phyloP scores from a whole-genome alignment of 1,284 basidiomycete species.

The Puccinia horiana region DNA sequence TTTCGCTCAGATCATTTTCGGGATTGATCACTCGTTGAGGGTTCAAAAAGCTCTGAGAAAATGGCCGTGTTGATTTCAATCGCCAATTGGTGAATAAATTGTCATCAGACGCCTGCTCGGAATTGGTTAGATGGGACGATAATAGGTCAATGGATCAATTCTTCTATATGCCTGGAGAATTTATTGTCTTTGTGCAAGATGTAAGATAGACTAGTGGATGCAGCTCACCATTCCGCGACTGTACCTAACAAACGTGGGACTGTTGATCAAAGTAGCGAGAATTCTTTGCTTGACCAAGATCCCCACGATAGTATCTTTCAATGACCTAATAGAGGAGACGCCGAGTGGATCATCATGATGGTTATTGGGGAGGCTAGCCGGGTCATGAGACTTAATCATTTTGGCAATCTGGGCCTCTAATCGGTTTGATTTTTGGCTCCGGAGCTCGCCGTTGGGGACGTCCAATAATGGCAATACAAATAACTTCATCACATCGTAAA shows the following conservation, averaged over 20 bases:
- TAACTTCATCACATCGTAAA: conserved; percentile 23
- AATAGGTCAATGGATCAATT: not conserved
- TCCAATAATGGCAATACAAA: conserved; percentile 38
- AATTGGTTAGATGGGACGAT: not conserved
- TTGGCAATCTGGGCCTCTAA: conserved; percentile 16
- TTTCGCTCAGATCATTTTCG: conserved; percentile 13
- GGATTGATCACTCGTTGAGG: not conserved
- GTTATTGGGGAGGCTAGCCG: not conserved
- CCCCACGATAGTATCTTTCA: not conserved
- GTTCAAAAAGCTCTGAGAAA: not conserved
- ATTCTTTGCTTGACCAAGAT: conserved; percentile 39
- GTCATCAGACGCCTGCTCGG: conserved; percentile 13
- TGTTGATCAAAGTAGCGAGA: conserved; percentile 10
- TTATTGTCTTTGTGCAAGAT: not conserved
- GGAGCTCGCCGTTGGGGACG: not conserved
- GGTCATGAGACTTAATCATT: conserved; percentile 2
- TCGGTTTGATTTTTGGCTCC: not conserved
- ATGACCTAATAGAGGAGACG: not conserved
- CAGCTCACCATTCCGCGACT: conserved; percentile 26
- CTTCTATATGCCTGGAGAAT: not conserved
- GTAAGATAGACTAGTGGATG: not conserved
- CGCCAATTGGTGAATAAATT: conserved; percentile 33
- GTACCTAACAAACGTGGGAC: conserved; percentile 34
- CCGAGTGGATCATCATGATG: not conserved
- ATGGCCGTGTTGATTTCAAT: conserved; percentile 12